A percentile compares a stretch with the other conserved stretches of the same genome.
Evolutionary conservation across 306 rosid genomes (phyloP).

Genomic region (Hippophae rhamnoides): DNA sequence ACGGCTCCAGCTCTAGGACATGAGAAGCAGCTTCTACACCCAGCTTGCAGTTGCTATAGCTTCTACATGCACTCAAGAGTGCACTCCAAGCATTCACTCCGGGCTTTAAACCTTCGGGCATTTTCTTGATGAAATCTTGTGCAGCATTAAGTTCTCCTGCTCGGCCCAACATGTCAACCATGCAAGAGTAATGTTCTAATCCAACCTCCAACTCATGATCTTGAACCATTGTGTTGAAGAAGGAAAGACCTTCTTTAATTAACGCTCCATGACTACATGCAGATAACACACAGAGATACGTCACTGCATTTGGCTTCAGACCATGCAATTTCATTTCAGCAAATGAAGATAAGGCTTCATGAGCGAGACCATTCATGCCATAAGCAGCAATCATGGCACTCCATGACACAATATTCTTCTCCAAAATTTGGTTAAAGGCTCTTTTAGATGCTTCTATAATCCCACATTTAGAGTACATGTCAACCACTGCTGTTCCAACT

Average conservation of each 20-base stretch:
- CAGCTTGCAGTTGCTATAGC: conserved; percentile 18
- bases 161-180: conserved; percentile 38
- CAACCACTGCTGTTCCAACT: conserved; percentile 32
- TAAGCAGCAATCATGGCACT: conserved; percentile 33
- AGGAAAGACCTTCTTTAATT: conserved; percentile 29
- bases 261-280: conserved; percentile 44
- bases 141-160: conserved; percentile 31
- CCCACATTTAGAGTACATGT: conserved; percentile 47
- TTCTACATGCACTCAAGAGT: conserved; percentile 35
- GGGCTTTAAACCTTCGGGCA: conserved; percentile 28
- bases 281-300: conserved; percentile 28
- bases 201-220: conserved; percentile 22
- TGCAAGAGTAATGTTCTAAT: conserved; percentile 37
- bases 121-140: conserved; percentile 27
- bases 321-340: conserved; percentile 24
- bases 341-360: conserved; percentile 22
- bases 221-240: conserved; percentile 26
- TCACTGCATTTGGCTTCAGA: conserved; percentile 31
- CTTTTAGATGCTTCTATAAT: conserved; percentile 28
- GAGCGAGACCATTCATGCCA: conserved; percentile 34
- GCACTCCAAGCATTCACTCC: conserved; percentile 34
- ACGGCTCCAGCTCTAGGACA: conserved; percentile 28
- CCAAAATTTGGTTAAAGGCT: conserved; percentile 26
- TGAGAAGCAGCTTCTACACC: conserved; percentile 20
- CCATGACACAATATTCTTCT: conserved; percentile 30